These are phyloP conservation scores for Trametes versicolor DNA, from an alignment of 1,284 basidiomycete genomes.

Conservation along the genomic window DNA sequence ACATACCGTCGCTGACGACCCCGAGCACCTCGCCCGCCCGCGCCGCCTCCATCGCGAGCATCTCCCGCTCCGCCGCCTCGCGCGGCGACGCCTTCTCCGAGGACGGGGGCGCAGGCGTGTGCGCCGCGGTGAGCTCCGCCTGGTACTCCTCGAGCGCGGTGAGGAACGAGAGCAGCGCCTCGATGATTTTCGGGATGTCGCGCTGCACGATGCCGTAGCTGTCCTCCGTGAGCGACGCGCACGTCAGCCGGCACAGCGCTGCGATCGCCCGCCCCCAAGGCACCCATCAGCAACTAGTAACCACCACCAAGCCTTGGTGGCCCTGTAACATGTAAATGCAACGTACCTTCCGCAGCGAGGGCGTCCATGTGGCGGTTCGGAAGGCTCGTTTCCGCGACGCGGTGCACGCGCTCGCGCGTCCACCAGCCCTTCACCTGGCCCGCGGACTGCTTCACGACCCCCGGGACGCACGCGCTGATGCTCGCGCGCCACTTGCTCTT, in stretches of 20 bases:
- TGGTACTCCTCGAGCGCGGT: conserved; percentile 72
- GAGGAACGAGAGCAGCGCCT: conserved; percentile 76
- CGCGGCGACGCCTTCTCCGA: conserved; percentile 40
- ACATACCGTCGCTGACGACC: conserved; percentile 61
- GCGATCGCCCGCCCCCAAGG: no score
- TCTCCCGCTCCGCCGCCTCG: conserved; percentile 47
- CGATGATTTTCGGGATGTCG: conserved; percentile 83
- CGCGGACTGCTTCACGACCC: conserved; percentile 39
- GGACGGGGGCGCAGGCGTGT: conserved; percentile 46
- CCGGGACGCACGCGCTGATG: conserved; percentile 44
- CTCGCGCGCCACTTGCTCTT: conserved; percentile 34
- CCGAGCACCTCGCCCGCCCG: conserved; percentile 63
- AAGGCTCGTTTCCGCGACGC: conserved; percentile 60
- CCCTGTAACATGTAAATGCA: neutral
- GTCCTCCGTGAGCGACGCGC: conserved; percentile 82
- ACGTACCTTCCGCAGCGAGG: conserved; percentile 65
- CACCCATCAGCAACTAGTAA: neutral
- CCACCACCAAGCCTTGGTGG: neutral
- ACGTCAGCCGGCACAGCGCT: conserved; percentile 78
- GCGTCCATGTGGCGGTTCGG: conserved; percentile 69
- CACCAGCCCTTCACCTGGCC: conserved; percentile 57
- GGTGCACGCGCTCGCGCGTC: conserved; percentile 63
- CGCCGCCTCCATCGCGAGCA: conserved; percentile 54
- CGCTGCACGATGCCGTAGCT: conserved; percentile 84
- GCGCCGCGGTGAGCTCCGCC: conserved; percentile 52